Evolutionary conservation across 83 land plant genomes (phyloP).

Genomic region (Picea mariana): DNA sequence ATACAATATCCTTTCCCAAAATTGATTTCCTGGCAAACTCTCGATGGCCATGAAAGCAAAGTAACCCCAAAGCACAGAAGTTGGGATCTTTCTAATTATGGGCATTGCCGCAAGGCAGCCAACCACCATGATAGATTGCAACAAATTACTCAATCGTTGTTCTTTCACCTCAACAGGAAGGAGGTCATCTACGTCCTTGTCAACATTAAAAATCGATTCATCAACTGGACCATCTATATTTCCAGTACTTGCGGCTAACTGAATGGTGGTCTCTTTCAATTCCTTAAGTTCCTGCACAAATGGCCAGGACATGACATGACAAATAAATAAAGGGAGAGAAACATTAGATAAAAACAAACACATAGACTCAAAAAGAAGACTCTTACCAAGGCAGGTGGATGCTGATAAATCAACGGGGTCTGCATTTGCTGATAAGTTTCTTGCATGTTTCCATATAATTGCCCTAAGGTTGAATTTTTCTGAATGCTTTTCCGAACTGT

Average conservation of each 20-base stretch:
- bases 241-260: conserved; percentile 50
- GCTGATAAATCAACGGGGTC: conserved; percentile 70
- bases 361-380: not conserved
- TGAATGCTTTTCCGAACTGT: conserved; percentile 58
- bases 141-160: conserved; percentile 84
- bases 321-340: not conserved
- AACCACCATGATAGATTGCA: conserved; percentile 84
- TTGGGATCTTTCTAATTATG: conserved; percentile 75
- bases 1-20: conserved; percentile 95
- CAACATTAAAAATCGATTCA: conserved; percentile 68
- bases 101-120: conserved; percentile 92
- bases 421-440: conserved; percentile 80
- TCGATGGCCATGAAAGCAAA: conserved; percentile 99
- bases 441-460: conserved; percentile 82
- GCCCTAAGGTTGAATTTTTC: conserved; percentile 60
- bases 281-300: conserved; percentile 55
- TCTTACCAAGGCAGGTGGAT: conserved; percentile 39
- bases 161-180: conserved; percentile 94
- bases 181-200: conserved; percentile 81
- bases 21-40: conserved; percentile 98
- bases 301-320: not conserved
- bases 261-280: conserved; percentile 52
- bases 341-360: not conserved
- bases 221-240: conserved; percentile 52
- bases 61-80: conserved; percentile 97